Conservation (phyloP, 1,284 basidiomycete genomes). For the Heterobasidion occidentale region DNA sequence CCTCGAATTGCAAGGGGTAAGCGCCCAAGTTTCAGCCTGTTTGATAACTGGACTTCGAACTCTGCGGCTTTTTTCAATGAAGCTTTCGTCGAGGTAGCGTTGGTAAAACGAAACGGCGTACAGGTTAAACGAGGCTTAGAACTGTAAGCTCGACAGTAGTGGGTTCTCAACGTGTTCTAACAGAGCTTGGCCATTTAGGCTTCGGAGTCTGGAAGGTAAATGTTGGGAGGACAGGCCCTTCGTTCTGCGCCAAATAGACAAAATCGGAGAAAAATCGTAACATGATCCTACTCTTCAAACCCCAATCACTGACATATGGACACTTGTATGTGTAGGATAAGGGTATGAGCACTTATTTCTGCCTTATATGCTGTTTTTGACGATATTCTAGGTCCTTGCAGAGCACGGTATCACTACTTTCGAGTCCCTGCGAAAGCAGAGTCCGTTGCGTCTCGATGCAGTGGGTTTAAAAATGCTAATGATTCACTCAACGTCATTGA, state of each 20-base stretch:
- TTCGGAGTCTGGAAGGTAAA: conserved; percentile 67
- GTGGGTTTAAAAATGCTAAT: conserved; percentile 26
- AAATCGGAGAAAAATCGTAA: conserved; percentile 82
- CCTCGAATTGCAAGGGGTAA: conserved; percentile 59
- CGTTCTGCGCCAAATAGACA: conserved; percentile 72
- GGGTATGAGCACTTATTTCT: conserved; percentile 28
- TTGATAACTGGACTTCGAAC: not conserved
- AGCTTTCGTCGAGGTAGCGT: conserved; percentile 69
- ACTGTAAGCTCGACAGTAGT: conserved; percentile 31
- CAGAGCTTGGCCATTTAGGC: conserved; percentile 28
- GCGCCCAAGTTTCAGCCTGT: conserved; percentile 2
- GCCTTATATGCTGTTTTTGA: not conserved
- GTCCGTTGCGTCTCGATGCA: conserved; percentile 52
- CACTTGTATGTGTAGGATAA: conserved; percentile 32
- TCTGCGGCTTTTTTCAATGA: not conserved
- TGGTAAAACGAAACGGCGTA: conserved; percentile 50
- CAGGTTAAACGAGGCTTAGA: conserved; percentile 67
- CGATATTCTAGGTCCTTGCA: conserved; percentile 49
- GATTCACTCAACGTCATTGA: not conserved
- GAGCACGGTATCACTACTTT: conserved; percentile 64
- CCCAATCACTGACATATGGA: not conserved
- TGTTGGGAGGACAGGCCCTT: conserved; percentile 81
- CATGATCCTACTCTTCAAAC: conserved; percentile 16
- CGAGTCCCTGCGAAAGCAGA: conserved; percentile 44
- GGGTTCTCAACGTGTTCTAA: not conserved